These are phyloP conservation scores for Trypanosoma caninum DNA, from an alignment of 208 protist genomes.

Conservation along the genomic window DNA sequence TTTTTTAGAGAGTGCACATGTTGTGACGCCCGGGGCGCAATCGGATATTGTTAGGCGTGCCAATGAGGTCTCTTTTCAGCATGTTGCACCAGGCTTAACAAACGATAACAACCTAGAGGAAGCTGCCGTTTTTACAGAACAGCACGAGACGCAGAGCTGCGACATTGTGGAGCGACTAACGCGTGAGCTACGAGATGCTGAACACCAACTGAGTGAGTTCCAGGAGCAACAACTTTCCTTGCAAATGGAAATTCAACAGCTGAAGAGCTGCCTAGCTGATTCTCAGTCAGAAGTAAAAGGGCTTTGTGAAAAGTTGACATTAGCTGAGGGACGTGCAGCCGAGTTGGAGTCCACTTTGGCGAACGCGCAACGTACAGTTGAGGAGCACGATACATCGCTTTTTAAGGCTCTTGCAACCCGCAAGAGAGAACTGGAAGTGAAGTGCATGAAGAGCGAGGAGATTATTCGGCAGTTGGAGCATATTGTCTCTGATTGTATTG, in stretches of 20 bases:
- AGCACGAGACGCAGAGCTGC: not conserved
- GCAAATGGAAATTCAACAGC: slow-evolving; percentile 6
- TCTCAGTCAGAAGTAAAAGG: not conserved
- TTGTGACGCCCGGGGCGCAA: not conserved
- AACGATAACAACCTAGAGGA: not conserved
- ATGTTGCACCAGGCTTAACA: not conserved
- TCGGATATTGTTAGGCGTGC: slow-evolving; percentile 6
- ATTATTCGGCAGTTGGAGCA: slow-evolving; percentile 26
- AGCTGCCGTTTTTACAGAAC: not conserved
- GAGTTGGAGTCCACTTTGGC: not conserved
- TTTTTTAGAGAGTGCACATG: slow-evolving; percentile 4
- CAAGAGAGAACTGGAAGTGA: slow-evolving; percentile 20
- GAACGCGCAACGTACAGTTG: not conserved
- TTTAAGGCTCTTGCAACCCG: slow-evolving; percentile 11
- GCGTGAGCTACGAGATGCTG: slow-evolving; percentile 3
- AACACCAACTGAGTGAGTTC: not conserved
- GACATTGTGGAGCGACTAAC: slow-evolving; percentile 6
- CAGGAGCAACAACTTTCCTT: not conserved
- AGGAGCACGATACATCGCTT: slow-evolving; percentile 1
- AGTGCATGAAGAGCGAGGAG: slow-evolving; percentile 1
- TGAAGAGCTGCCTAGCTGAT: not conserved
- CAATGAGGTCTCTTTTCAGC: not conserved
- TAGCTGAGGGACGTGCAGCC: not conserved
- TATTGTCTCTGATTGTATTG: slow-evolving; percentile 24
- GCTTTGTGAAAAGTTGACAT: slow-evolving; percentile 4